phyloP scores from a whole-genome alignment of 257 asterid species.

The Anisodus tanguticus region DNA sequence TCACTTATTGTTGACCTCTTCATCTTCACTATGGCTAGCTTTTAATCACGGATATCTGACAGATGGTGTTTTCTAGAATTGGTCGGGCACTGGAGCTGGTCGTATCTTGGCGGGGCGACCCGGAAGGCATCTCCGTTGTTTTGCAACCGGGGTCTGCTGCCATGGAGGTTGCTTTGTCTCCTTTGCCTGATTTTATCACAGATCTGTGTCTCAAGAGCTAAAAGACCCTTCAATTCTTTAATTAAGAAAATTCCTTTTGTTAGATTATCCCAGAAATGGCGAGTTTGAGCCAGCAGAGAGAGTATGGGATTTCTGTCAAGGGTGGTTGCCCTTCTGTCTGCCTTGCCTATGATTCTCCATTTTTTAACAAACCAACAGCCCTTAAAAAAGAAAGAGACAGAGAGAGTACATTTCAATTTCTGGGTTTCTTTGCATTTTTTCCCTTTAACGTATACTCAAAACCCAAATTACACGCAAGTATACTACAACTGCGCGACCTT shows the following conservation, averaged over 20 bases:
- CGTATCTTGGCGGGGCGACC: conserved; percentile 33
- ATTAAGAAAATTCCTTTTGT: not conserved
- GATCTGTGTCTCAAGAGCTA: not conserved
- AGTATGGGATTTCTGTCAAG: conserved; percentile 37
- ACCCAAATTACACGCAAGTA: not conserved
- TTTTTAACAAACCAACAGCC: conserved; percentile 32
- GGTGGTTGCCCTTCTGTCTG: conserved; percentile 62
- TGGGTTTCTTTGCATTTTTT: not conserved
- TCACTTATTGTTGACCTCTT: not conserved
- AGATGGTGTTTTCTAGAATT: not conserved
- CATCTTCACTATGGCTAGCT: not conserved
- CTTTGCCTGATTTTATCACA: not conserved
- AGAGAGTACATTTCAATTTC: conserved; percentile 20
- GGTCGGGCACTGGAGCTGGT: not conserved
- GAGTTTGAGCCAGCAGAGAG: not conserved
- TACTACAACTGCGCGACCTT: not conserved
- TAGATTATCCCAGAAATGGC: not conserved
- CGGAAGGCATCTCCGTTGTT: not conserved
- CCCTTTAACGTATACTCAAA: not conserved
- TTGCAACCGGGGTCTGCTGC: conserved; percentile 16
- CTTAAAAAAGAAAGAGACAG: not conserved
- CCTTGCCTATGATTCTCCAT: conserved; percentile 33
- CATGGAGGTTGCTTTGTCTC: conserved; percentile 7
- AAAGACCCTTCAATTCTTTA: not conserved
- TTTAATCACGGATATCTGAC: conserved; percentile 10